phyloP scores from a whole-genome alignment of 768 basidiomycete species.

The Suillus fuscotomentosus region DNA sequence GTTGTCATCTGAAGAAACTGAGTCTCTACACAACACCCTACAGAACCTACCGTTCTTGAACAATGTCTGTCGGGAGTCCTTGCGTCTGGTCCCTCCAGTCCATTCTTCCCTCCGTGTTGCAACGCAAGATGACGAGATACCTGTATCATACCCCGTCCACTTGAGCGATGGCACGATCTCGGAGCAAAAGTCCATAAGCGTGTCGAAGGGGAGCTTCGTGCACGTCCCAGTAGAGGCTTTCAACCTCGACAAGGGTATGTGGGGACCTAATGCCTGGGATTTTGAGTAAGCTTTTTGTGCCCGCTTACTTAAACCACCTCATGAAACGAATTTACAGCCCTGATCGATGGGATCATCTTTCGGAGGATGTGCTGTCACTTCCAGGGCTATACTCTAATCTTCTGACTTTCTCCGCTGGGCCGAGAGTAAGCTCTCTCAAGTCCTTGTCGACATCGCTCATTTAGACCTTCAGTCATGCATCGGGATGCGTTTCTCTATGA shows the following conservation, averaged over 20 bases:
- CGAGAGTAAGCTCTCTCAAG: conserved; percentile 52
- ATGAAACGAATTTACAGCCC: conserved; percentile 45
- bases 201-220: conserved; percentile 71
- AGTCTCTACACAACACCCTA: conserved; percentile 54
- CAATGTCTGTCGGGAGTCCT: conserved; percentile 70
- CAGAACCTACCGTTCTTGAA: conserved; percentile 69
- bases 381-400: conserved; percentile 74
- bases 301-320: neutral
- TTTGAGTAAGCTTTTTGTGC: conserved; percentile 56
- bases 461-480: conserved; percentile 64
- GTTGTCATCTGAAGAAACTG: conserved; percentile 63
- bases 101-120: conserved; percentile 82
- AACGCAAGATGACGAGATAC: conserved; percentile 74
- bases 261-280: conserved; percentile 81
- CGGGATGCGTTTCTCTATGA: conserved; percentile 78
- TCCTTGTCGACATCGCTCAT: neutral
- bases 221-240: conserved; percentile 80
- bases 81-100: conserved; percentile 79
- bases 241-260: conserved; percentile 73
- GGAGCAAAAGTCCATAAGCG: conserved; percentile 40
- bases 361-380: conserved; percentile 60
- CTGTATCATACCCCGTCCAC: conserved; percentile 63
- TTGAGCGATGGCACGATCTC: conserved; percentile 44
- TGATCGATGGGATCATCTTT: conserved; percentile 77
- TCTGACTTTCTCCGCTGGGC: conserved; percentile 78